Evolutionary conservation across 140 eudicot genomes (phyloP).

Genomic region (Bidens hawaiensis): DNA sequence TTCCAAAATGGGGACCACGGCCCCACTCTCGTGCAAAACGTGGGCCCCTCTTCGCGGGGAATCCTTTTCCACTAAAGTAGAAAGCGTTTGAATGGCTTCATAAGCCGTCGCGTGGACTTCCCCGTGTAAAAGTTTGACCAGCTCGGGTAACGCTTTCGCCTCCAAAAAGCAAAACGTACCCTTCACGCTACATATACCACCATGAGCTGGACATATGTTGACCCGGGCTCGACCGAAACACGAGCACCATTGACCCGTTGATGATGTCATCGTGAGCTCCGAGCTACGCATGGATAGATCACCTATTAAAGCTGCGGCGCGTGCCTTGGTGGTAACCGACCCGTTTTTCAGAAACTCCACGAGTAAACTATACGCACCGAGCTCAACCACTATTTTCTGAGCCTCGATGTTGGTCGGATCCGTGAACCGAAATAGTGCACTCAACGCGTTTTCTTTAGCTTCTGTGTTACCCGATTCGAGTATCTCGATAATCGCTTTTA

Average conservation of each 20-base stretch:
- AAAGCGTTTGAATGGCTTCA: conserved; percentile 64
- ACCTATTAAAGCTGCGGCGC: conserved; percentile 66
- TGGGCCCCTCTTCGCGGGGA: conserved; percentile 47
- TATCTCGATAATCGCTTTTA: conserved; percentile 50
- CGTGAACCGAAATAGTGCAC: conserved; percentile 66
- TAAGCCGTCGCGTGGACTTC: conserved; percentile 49
- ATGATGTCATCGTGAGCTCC: conserved; percentile 30
- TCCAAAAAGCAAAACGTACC: conserved; percentile 56
- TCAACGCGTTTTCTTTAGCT: conserved; percentile 64
- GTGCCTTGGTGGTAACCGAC: conserved; percentile 51
- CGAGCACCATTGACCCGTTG: conserved; percentile 14
- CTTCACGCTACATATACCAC: conserved; percentile 47
- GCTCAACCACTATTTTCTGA: conserved; percentile 48
- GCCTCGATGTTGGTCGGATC: conserved; percentile 61
- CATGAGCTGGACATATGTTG: conserved; percentile 45
- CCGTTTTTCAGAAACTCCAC: conserved; percentile 39
- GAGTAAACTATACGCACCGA: conserved; percentile 37
- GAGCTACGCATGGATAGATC: conserved; percentile 60
- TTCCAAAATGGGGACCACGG: conserved; percentile 39
- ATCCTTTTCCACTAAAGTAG: conserved; percentile 57
- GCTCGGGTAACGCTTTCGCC: conserved; percentile 51
- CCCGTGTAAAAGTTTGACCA: conserved; percentile 41
- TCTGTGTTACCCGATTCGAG: conserved; percentile 42
- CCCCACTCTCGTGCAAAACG: conserved; percentile 47
- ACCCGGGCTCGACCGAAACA: conserved; percentile 29